Base-by-base conservation (phyloP, 2,329 filamentous ascomycete species). In the Immersiporthe knoxdaviesiana region DNA sequence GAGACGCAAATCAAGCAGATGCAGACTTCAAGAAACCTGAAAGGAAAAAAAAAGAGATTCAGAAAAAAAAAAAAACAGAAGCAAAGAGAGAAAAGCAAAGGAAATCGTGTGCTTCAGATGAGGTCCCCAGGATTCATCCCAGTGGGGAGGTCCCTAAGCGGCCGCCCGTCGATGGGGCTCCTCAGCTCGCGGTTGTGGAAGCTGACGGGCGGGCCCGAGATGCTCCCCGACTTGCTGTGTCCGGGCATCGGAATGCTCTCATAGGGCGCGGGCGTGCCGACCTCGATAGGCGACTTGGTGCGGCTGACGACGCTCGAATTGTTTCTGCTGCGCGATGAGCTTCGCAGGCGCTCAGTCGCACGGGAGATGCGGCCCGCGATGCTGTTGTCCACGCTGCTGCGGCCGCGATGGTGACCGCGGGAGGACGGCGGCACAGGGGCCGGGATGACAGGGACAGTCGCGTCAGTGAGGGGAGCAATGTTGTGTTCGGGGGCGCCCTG, bases 341-440 rank as follows among this genome's bases (percentile, higher is more conserved):
- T 89, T 27, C 88, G 84, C 74, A 90, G 84, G 62, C 86, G 84
- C 73, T 90, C 88, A 0, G 87, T 87, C 0, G 86, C 86, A 61
- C 87, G 87, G 69, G 82, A 84, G 71, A 89, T 78, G 41, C 87
- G 85, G 3, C 83, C 83, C 2, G 85, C 81, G 70, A 89, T 80
- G 75, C 83, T 83, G 74, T 79, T 81, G 71, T 81, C 82, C 64
- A 87, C 85, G 39, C 81, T 83, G 77, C 87, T 90, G 64, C 87
- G 84, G 12, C 87, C 87, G 35, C 88, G 86, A 73, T 77, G 83
- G 75, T 90, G 88, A 27, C 82, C 81, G 27, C 77, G 77, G 5
- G 75, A 78, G 27, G 75, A 77, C 18, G 81, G 83, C 5, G 82
- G 84, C 1, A 79, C 80, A 1, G 82, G 84, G 1, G 83, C 77